These are phyloP conservation scores for Phaffia tasmanica DNA, from an alignment of 768 basidiomycete genomes.

Conservation along the genomic window DNA sequence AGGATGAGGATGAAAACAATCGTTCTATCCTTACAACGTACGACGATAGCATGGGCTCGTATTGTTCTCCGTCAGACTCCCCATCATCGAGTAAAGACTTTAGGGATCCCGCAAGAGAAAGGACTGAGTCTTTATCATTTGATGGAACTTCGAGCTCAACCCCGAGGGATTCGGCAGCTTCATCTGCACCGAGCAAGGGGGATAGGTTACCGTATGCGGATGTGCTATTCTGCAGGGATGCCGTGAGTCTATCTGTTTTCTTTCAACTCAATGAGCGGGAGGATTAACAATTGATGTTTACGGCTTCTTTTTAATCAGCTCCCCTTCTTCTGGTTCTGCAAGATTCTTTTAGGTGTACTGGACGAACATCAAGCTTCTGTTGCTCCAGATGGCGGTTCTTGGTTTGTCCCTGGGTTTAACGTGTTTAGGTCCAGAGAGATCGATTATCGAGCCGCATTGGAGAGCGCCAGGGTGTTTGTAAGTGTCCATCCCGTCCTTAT, in stretches of 20 bases:
- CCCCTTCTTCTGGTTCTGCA: conserved; percentile 41
- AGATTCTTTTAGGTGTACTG: conserved; percentile 36
- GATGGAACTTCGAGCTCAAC: background rate
- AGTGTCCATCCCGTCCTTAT: background rate
- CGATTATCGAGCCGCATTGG: conserved; percentile 7
- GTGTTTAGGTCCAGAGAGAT: conserved; percentile 15
- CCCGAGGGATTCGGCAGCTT: background rate
- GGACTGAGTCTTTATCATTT: background rate
- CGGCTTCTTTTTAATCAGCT: conserved; percentile 24
- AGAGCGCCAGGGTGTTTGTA: conserved; percentile 16
- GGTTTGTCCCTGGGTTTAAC: conserved; percentile 3
- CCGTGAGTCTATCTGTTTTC: conserved; percentile 29
- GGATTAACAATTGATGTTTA: background rate
- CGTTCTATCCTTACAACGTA: too few relatives aligned
- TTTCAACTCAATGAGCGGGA: conserved; percentile 9
- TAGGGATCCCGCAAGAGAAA: background rate
- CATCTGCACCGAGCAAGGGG: background rate
- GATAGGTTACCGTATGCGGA: conserved; percentile 21
- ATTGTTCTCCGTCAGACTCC: background rate
- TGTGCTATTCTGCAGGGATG: conserved; percentile 32
- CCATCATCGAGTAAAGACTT: conserved; percentile 12
- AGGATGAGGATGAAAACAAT: too few relatives aligned
- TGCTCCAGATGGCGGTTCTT: background rate
- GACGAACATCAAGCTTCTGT: conserved; percentile 16
- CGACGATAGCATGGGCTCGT: too few relatives aligned